Base-by-base conservation (phyloP, 371 early-diverging fungal species). In the Mortierella polycephala region DNA sequence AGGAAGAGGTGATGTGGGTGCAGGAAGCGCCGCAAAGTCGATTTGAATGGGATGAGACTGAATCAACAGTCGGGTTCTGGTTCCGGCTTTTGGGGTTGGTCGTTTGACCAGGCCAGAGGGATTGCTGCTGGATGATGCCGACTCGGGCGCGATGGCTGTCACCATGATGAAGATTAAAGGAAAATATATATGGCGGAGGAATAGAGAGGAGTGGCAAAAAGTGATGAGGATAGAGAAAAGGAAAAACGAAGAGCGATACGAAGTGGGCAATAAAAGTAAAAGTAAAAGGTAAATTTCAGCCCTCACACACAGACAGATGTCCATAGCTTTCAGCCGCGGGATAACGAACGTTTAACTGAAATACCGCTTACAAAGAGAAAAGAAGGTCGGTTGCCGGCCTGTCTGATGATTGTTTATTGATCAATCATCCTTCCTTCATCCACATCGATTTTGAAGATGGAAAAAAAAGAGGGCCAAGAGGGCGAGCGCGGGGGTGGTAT, bases 1-100 rank as follows among this genome's bases (percentile, higher is more conserved):
- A 7, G 79, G 79, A 14, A 72, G 61, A 18, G 79, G 79, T 6
- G 72, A 67, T 8, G 79, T 77, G 4, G 79, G 79, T 1, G 79
- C 65, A 44, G 79, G 65, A 30, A 77, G 41, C 14, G 65, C 57
- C n/a, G 71, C 67, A 40, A 70, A 57, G 55, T 75, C 72, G 40
- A 75, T 44, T 11, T 64, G 18, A 9, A 77, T 71, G 3, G 64
- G 67, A 37, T 67, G 72, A 23, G 79, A 77, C 46, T 68, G 68
- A 47, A 68, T 42, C 13, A 69, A 41, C 5, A 62, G 14, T 13
- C 59, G 72, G 46, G 49, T 66, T 63, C 67, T 68, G 56, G 44
- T 53, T 20, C 62, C 71, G 47, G 64, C 20, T 44, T 60, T 67
- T 54, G 74, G 68, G 20, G 60, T 37, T 9, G 71, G 67, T 10